Conservation (phyloP, 768 basidiomycete genomes). For the Rhizopogon vesiculosus region DNA sequence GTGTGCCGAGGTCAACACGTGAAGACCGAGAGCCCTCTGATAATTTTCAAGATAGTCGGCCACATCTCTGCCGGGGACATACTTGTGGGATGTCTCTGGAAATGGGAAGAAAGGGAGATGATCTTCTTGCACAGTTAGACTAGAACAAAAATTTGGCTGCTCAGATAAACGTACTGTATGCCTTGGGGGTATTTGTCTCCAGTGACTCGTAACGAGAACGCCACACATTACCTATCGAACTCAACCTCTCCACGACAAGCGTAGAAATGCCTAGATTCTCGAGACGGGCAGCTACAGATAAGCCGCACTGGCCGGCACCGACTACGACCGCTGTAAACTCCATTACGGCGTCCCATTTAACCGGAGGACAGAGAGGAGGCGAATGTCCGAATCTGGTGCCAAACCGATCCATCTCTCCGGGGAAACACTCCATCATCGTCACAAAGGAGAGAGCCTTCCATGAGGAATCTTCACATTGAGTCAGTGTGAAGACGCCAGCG, state of each 20-base stretch:
- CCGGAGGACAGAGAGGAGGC: background rate
- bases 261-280: slow-evolving; percentile 43
- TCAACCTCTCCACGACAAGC: slow-evolving; percentile 60
- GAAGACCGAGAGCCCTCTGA: slow-evolving; percentile 3
- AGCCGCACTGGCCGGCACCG: slow-evolving; percentile 28
- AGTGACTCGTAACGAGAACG: slow-evolving; percentile 61
- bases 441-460: slow-evolving; percentile 5
- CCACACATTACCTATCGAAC: slow-evolving; percentile 61
- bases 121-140: background rate
- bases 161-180: slow-evolving; percentile 1
- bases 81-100: background rate
- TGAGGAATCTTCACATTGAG: background rate
- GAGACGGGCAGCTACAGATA: slow-evolving; percentile 16
- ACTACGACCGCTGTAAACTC: slow-evolving; percentile 42
- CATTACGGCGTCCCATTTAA: slow-evolving; percentile 10
- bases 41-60: slow-evolving; percentile 9
- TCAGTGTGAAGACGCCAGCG: slow-evolving; percentile 3
- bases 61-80: slow-evolving; percentile 2
- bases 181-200: slow-evolving; percentile 6
- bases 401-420: background rate
- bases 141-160: background rate
- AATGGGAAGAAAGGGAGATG: slow-evolving; percentile 5
- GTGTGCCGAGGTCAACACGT: background rate
- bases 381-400: background rate
- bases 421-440: slow-evolving; percentile 1